These are phyloP conservation scores for Pichia terricola DNA, from an alignment of 1,139 yeast species.

Conservation along the genomic window DNA sequence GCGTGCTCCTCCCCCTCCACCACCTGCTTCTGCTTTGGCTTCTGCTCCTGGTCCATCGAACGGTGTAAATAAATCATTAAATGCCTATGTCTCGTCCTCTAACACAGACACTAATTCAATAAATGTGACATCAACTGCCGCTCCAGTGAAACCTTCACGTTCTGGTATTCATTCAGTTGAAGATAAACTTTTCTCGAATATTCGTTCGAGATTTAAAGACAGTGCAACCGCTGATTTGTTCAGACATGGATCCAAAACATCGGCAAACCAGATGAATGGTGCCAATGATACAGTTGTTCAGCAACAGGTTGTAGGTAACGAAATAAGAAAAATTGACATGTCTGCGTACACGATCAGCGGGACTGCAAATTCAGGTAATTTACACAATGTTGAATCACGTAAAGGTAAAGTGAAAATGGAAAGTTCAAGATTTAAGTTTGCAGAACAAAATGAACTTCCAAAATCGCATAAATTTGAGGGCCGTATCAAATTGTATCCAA, in stretches of 20 bases:
- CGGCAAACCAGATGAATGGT: constrained; percentile 5
- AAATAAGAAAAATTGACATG: constrained; percentile 45
- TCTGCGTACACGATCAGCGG: constrained; percentile 46
- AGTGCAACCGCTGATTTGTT: constrained; percentile 18
- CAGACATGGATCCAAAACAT: constrained; percentile 19
- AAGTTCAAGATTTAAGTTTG: constrained; percentile 67
- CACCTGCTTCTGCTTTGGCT: not conserved
- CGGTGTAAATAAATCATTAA: too few relatives aligned
- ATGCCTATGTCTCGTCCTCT: too few relatives aligned
- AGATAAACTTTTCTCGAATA: constrained; percentile 12
- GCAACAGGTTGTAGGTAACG: constrained; percentile 41
- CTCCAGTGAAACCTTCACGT: constrained; percentile 10
- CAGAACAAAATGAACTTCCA: constrained; percentile 63
- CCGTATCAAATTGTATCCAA: constrained; percentile 72
- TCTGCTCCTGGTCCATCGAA: too few relatives aligned
- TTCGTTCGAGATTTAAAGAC: constrained; percentile 17
- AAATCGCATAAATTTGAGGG: constrained; percentile 72
- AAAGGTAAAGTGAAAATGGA: constrained; percentile 35
- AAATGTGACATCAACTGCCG: constrained; percentile 9
- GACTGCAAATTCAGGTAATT: constrained; percentile 11
- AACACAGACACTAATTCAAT: too few relatives aligned
- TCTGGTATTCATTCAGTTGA: constrained; percentile 4
- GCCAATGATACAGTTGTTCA: constrained; percentile 28
- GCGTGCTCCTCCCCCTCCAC: constrained; percentile 17
- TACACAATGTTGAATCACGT: constrained; percentile 5